Conservation (phyloP, 257 asterid species). For the Osmanthus fragrans region DNA sequence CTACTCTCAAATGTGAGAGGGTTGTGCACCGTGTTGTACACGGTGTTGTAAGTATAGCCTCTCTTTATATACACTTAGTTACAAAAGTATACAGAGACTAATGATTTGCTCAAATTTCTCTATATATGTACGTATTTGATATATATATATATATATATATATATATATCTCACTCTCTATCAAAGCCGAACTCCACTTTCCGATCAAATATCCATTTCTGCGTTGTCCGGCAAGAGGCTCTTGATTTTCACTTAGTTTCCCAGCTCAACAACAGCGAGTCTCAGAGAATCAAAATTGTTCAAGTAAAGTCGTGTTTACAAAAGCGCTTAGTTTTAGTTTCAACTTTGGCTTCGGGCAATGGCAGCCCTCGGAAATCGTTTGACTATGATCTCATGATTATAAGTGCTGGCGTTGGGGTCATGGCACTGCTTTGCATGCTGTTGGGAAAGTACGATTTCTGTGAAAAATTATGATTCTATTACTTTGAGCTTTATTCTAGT, state of each 20-base stretch:
- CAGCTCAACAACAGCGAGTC: slow-evolving; percentile 9
- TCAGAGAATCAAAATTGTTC: slow-evolving; percentile 12
- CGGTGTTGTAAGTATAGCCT: too few species aligned
- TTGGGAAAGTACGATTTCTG: slow-evolving; percentile 36
- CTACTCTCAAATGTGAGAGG: too few species aligned
- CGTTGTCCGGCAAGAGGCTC: slow-evolving; percentile 31
- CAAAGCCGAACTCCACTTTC: slow-evolving; percentile 19
- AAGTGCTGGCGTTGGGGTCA: slow-evolving; percentile 59
- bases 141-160: too few species aligned
- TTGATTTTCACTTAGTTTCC: slow-evolving; percentile 13
- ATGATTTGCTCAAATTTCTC: not conserved
- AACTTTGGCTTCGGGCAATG: slow-evolving; percentile 22
- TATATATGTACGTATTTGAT: not conserved
- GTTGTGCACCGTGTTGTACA: too few species aligned
- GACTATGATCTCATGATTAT: slow-evolving; percentile 45
- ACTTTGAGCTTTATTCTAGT: not conserved
- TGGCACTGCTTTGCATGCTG: slow-evolving; percentile 52
- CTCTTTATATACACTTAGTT: too few species aligned
- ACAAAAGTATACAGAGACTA: not conserved
- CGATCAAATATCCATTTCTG: slow-evolving; percentile 19
- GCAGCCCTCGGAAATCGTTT: slow-evolving; percentile 30
- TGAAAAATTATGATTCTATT: not conserved
- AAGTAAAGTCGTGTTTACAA: slow-evolving; percentile 17
- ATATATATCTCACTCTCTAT: slow-evolving; percentile 11
- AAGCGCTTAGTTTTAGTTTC: slow-evolving; percentile 7